Evolutionary conservation across 2,329 filamentous ascomycete genomes (phyloP), one percentile per base, ranked within the genome.

Genomic region (Sporothrix inflata): DNA sequence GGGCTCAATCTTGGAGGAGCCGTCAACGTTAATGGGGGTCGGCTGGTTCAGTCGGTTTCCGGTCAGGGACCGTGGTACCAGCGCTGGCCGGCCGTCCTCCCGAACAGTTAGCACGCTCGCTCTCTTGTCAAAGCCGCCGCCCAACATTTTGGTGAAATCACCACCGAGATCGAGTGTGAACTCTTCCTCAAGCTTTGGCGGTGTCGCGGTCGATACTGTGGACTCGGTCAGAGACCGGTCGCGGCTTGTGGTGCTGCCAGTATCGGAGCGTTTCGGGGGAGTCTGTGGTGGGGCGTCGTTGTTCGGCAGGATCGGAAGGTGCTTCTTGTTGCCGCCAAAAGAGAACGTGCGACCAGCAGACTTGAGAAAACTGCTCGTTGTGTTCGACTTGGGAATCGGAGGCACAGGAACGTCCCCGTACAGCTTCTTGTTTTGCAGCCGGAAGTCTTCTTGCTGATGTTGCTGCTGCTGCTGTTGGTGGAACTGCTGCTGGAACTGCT

Each of bases 341-440:
- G 88, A 89, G 75, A 89, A 89, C 0, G 88, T 89, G 67, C 87
- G 84, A 11, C 85, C 85, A 53, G 87, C 87, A 74, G 86, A 83
- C 74, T 85, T 87, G 67, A 90, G 79, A 70, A 89, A 88, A 45
- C 85, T 83, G 67, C 80, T 81, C 16, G 82, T 81, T n/a, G 84
- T 83, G 70, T 57, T 75, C 30, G 84, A 83, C 76, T 87, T 89
- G 38, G 85, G 81, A 27, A 82, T 77, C 40, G 82, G 77, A 45
- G 84, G 83, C 42, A 81, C 77, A 3, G 83, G 81, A 73, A 78
- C 81, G 74, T 82, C 83, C 72, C 76, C 79, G 67, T 81, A 77
- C 30, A 77, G 76, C 76, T 83, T 86, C 76, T 79, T 84, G 71
- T 75, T 76, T 45, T 77, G 73, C 55, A 77, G 77, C 67, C 79